Base-by-base conservation (phyloP, 139 green algal species). In the Tetradesmus lagerheimii region DNA sequence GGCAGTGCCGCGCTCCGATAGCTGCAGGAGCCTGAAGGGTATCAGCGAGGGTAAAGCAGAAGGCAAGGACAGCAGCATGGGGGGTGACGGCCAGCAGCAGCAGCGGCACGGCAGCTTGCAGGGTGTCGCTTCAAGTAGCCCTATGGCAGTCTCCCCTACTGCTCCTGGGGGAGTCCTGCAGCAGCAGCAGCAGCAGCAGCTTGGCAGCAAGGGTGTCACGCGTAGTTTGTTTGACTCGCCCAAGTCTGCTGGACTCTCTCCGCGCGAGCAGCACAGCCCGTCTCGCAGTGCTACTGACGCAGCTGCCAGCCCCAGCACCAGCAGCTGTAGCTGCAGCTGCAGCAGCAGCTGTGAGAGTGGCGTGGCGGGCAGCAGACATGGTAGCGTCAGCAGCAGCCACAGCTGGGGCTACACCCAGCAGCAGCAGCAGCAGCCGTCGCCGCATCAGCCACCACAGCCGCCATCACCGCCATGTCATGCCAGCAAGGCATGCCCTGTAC, bases 301-400 rank as follows among this genome's bases (percentile, higher is more conserved):
- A 38, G 71, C 31, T 23, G 71, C 71, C n/a, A 79, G 71, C n/a
- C 9, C n/a, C 29, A 79, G 82, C 82, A 87, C 34, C 35, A 79
- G 82, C 82, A 87, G 82, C 57, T 87, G 82, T 35, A 87, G 80
- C 80, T 71, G 80, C 83, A 78, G 81, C 50, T 41, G 53, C 82
- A 67, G 83, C 83, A 88, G 83, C 41, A 80, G 83, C 39, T 80
- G 64, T 43, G 83, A 88, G 38, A 66, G 38, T 31, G 83, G 15
- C 25, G n/a, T 64, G 27, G 37, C 35, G 29, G 64, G 64, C 38
- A 64, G 64, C 64, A 80, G 1, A 8, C 57, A 64, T 23, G 82
- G 29, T 38, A 88, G 83, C 38, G 47, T 88, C 38, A 80, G 83
- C 64, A 88, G 83, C 64, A 67, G 64, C 64, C 62, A 88, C 64